Evolutionary conservation across 2,329 filamentous ascomycete genomes (phyloP).

Genomic region (Fusarium equiseti): DNA sequence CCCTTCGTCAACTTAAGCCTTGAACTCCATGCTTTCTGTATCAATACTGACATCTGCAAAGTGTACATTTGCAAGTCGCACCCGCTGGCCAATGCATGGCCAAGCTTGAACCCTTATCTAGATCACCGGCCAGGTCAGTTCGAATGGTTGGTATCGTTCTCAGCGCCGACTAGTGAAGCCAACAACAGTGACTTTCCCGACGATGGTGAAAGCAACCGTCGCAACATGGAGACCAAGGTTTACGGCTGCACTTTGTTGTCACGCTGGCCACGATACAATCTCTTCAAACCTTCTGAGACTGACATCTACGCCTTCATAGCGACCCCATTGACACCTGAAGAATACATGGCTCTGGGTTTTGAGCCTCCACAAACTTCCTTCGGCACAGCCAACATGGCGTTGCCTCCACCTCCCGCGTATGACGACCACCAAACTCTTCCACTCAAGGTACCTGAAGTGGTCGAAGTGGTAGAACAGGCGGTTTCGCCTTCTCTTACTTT

Average conservation of each 20-base stretch:
- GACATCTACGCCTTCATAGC: conserved; percentile 62
- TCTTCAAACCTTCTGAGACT: conserved; percentile 45
- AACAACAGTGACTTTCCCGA: conserved; percentile 29
- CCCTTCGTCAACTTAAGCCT: background rate
- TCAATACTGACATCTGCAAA: conserved; percentile 34
- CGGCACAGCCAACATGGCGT: conserved; percentile 42
- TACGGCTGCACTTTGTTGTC: conserved; percentile 67
- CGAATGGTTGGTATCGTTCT: conserved; percentile 62
- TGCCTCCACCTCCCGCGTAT: conserved; percentile 44
- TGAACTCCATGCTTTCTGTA: background rate
- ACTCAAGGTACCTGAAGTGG: conserved; percentile 49
- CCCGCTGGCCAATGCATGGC: conserved; percentile 45
- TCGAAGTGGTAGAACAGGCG: conserved; percentile 49
- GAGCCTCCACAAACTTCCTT: conserved; percentile 24
- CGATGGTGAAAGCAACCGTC: conserved; percentile 23
- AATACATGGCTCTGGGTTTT: conserved; percentile 34
- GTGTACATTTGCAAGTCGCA: conserved; percentile 29
- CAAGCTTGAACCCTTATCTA: conserved; percentile 51
- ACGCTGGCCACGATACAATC: conserved; percentile 47
- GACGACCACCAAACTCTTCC: conserved; percentile 39
- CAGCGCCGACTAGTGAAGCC: conserved; percentile 46
- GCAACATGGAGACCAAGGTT: conserved; percentile 49
- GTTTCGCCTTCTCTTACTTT: conserved; percentile 52
- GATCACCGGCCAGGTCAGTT: conserved; percentile 63
- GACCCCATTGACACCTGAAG: conserved; percentile 55